Base-by-base conservation (phyloP, 140 eudicot species). In the Anethum foeniculum region DNA sequence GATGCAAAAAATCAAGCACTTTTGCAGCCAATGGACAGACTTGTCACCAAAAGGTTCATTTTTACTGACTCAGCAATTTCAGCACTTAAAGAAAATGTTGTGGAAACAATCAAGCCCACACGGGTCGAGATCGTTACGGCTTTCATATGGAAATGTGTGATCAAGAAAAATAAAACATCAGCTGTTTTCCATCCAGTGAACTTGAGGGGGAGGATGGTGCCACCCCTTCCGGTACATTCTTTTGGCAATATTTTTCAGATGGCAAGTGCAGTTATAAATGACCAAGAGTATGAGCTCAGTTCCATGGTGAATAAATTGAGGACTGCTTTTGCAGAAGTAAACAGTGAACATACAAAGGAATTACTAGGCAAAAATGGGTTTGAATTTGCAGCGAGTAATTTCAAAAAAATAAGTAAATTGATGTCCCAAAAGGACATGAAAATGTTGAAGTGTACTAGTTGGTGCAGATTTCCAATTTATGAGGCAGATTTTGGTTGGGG, bases 401-500 rank as follows among this genome's bases (percentile, higher is more conserved):
- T 86, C 38, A 76, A 30, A 38, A 44, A 85, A 46, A 43, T 85
- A 27, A 68, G 86, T 7, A 69, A 81, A 75, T 60, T 71, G 76
- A 41, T 86, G 46, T 3, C 7, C 41, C 76, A 77, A 30, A 88
- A 81, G 41, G 88, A 80, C 74, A 82, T 77, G 18, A 78, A 81
- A 48, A 84, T 90, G 23, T 72, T 90, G 10, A 88, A 76, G 77
- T 90, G 84, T 79, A 86, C 86, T 32, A 90, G 92, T 77, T 88
- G 87, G 88, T 89, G 93, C 77, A 78, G 88, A 56, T 88, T 86
- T 81, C 79, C 51, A 23, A 51, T 86, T 34, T 81, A 84, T 71
- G 90, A 86, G 44, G 81, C 85, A 54, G 91, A 91, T 82, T 91
- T 88, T 68, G 94, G 97, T 65, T 88, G 91, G 92, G 92, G 97